Evolutionary conservation across 192 early-diverging fungal genomes (phyloP).

Genomic region (Cetraspora pellucida): DNA sequence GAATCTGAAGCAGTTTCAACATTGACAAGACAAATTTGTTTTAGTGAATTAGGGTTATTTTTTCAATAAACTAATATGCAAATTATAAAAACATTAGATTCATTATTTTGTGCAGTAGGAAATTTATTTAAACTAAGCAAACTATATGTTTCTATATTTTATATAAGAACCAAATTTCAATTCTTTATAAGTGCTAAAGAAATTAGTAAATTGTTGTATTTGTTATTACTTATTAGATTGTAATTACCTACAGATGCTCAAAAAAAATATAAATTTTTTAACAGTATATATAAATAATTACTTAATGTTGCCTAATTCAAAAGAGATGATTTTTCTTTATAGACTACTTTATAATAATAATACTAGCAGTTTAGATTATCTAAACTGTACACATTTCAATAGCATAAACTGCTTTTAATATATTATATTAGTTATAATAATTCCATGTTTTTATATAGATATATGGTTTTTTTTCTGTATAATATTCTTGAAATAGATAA

Average conservation of each 20-base stretch:
- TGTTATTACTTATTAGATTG: neutral
- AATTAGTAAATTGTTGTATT: neutral
- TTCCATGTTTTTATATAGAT: neutral
- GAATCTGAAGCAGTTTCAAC: too few species aligned
- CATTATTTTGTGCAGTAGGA: neutral
- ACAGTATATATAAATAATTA: constrained; percentile 4
- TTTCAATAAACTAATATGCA: constrained; percentile 11
- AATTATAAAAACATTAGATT: constrained; percentile 3
- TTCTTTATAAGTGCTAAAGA: neutral
- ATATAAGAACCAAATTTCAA: neutral
- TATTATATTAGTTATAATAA: neutral
- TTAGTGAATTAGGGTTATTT: neutral
- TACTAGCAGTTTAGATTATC: too few species aligned
- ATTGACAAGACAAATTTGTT: neutral
- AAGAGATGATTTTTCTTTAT: constrained; percentile 8
- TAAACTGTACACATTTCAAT: neutral
- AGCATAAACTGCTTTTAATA: neutral
- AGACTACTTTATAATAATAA: neutral
- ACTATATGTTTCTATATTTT: too few species aligned
- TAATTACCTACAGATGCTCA: neutral
- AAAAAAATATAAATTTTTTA: neutral
- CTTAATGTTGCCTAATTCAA: neutral
- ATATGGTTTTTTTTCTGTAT: too few species aligned
- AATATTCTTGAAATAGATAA: too few species aligned
- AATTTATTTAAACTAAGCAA: neutral